phyloP scores from a whole-genome alignment of 306 rosid genomes.

The Quercus alba region DNA sequence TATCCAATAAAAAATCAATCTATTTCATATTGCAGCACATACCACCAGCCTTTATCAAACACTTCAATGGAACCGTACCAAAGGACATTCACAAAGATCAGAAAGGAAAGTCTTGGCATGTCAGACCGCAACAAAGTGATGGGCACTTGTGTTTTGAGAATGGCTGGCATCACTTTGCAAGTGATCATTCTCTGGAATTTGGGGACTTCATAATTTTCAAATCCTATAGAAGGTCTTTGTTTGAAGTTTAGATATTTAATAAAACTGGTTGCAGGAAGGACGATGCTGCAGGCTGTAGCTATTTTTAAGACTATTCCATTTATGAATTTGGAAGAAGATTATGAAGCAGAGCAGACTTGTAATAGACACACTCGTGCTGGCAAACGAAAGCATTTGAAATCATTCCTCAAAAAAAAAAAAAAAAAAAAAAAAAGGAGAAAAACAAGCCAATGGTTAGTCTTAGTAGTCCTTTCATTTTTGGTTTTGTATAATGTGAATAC shows the following conservation, averaged over 20 bases:
- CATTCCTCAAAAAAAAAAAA: background rate
- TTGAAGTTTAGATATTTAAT: background rate
- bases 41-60: slow-evolving; percentile 19
- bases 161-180: slow-evolving; percentile 23
- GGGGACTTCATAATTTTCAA: slow-evolving; percentile 23
- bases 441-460: too few relatives aligned
- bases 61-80: slow-evolving; percentile 14
- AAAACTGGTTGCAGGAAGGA: background rate
- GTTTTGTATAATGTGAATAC: too few relatives aligned
- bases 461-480: too few relatives aligned
- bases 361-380: background rate
- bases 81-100: slow-evolving; percentile 11
- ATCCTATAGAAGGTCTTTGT: background rate
- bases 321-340: background rate
- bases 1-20: background rate
- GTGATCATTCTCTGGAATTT: slow-evolving; percentile 1
- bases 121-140: slow-evolving; percentile 3
- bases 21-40: slow-evolving; percentile 5
- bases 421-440: too few relatives aligned
- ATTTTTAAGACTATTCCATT: background rate
- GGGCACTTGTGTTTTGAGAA: slow-evolving; percentile 7
- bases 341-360: background rate
- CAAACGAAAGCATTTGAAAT: background rate
- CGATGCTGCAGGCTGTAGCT: background rate
- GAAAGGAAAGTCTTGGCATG: slow-evolving; percentile 18